Evolutionary conservation across 1,284 basidiomycete genomes (phyloP), one percentile per base, ranked within the genome.

Genomic region (Neolentinus lepideus): DNA sequence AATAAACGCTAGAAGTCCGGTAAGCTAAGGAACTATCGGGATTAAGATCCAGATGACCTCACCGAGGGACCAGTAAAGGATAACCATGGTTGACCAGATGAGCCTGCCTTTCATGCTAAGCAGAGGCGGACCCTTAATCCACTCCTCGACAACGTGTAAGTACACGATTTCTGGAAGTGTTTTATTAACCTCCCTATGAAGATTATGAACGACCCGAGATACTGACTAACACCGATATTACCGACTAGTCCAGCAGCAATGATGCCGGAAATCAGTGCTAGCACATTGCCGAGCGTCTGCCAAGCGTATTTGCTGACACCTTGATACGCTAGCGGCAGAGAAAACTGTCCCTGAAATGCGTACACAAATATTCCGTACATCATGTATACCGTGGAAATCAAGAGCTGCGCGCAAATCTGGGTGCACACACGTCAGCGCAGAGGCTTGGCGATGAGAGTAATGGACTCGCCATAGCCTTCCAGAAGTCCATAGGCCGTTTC

Each of bases 401-500:
- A 65, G 2, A 73, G 50, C 62, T 88, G 83, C 0, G 82, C 80
- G 31, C 68, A 66, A 12, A 16, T 6, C 38, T 43, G 16, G n/a
- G n/a, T n/a, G n/a, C n/a, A 21, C 6, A 4, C 29, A 6, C 29
- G 29, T 6, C 6, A 31, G 4, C 4, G 29, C 29, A 12, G 29
- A 4, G 12, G 12, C 12, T 12, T 4, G 4, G 4, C 6, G 6
- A 31, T 31, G 12, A 6, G 29, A 43, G n/a, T n/a, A 43, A 9
- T 4, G 3, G 6, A 43, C 38, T 3, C 19, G 76, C 70, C 77
- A 85, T 84, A 31, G 78, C 81, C 64, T 86, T 86, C 80, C 83
- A 87, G 62, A 88, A 88, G 64, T 88, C 85, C 76, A 80, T 79
- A 0, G 85, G 85, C 2, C 83, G 75, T 16, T 78, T 73, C 85